A percentile compares a stretch with the other conserved stretches of the same genome.
Conservation (phyloP, 78 protist species). For the Polysphondylium violaceum region DNA sequence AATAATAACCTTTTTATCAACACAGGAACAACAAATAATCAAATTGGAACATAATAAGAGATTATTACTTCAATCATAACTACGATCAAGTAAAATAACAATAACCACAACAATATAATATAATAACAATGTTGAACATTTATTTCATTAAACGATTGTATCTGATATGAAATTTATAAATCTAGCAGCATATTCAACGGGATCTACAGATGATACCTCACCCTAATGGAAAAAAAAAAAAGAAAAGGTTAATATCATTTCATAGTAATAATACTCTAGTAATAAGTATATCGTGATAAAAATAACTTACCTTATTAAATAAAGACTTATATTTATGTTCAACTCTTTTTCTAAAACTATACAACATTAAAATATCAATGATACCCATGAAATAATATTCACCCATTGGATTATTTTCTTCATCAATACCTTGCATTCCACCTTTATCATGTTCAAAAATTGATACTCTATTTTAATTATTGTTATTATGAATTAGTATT, state of each 20-base stretch:
- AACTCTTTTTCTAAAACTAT: conserved; percentile 85
- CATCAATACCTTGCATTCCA: conserved; percentile 85
- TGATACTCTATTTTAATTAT: conserved; percentile 31
- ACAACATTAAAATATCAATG: conserved; percentile 90
- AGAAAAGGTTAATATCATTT: background rate
- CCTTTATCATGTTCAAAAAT: conserved; percentile 81
- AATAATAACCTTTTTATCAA: too few species aligned
- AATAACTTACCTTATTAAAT: conserved; percentile 42
- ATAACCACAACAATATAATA: too few species aligned
- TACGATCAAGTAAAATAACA: background rate
- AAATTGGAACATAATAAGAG: background rate
- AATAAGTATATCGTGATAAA: background rate
- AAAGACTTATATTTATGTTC: conserved; percentile 87
- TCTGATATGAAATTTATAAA: conserved; percentile 77
- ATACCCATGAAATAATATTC: conserved; percentile 88
- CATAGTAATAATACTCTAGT: background rate
- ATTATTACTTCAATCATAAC: background rate
- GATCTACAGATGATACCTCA: conserved; percentile 76
- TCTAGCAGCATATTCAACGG: conserved; percentile 81
- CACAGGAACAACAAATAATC: background rate
- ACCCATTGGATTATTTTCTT: conserved; percentile 13
- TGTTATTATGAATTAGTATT: background rate
- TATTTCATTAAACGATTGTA: conserved; percentile 30
- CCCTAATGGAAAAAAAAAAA: conserved; percentile 22
- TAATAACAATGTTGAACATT: too few species aligned